phyloP scores from a whole-genome alignment of 2,329 filamentous ascomycete genomes.

The Aureobasidium sp. region DNA sequence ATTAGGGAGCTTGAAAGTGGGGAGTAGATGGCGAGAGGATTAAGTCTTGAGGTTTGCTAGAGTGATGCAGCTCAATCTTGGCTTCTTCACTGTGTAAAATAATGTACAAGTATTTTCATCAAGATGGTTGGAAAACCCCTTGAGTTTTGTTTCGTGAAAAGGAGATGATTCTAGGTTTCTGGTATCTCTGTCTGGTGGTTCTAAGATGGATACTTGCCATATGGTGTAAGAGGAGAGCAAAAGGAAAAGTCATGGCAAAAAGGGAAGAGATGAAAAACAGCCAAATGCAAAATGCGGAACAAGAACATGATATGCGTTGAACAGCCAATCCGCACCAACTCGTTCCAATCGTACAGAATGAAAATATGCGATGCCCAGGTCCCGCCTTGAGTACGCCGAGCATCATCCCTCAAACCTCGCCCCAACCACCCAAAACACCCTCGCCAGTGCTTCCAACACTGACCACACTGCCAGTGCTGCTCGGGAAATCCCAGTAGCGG shows the following conservation, averaged over 20 bases:
- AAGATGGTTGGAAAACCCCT: neutral
- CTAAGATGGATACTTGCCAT: neutral
- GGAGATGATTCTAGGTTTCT: neutral
- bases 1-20: too few species aligned
- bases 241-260: neutral
- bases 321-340: neutral
- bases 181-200: neutral
- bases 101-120: neutral
- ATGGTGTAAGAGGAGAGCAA: neutral
- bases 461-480: slow-evolving; percentile 48
- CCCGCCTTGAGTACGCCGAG: neutral
- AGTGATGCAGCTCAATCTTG: neutral
- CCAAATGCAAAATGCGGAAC: neutral
- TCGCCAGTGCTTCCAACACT: slow-evolving; percentile 46
- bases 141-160: neutral
- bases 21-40: neutral
- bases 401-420: slow-evolving; percentile 45
- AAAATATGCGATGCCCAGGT: neutral
- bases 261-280: neutral
- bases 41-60: neutral
- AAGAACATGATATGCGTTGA: neutral
- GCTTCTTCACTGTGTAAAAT: neutral
- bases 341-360: neutral
- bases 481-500: slow-evolving; percentile 82
- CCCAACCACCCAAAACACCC: slow-evolving; percentile 68